Evolutionary conservation across 345 rosid species (phyloP).

Genomic region (Populus alba): DNA sequence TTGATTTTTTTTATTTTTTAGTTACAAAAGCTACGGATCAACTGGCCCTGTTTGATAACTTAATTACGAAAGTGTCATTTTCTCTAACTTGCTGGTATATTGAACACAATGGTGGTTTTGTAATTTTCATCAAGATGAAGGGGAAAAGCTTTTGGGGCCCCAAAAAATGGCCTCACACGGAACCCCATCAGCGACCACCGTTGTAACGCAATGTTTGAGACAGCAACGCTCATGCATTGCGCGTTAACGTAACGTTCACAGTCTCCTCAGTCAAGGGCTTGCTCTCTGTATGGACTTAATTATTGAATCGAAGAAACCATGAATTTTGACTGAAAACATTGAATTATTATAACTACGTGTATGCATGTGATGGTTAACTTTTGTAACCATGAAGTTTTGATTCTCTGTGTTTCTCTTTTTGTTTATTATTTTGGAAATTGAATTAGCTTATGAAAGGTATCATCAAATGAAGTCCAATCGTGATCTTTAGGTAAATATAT

Average conservation of each 20-base stretch:
- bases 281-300: neutral
- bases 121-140: neutral
- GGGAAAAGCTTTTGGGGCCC: neutral
- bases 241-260: conserved; percentile 42
- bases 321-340: neutral
- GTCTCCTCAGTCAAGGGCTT: neutral
- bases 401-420: neutral
- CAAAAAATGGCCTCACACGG: neutral
- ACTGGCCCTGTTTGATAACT: neutral
- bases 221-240: conserved; percentile 40
- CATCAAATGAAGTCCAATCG: neutral
- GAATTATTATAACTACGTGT: neutral
- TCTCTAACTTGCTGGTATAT: neutral
- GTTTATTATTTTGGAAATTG: neutral
- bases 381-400: neutral
- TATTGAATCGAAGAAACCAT: neutral
- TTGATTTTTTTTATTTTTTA: neutral
- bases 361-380: neutral
- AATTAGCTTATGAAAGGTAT: neutral
- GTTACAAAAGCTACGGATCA: neutral
- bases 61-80: conserved; percentile 14
- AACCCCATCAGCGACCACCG: conserved; percentile 15
- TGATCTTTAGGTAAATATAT: neutral
- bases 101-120: neutral
- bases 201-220: conserved; percentile 5